Evolutionary conservation across 192 early-diverging fungal genomes (phyloP), one percentile per base, ranked within the genome.

Genomic region (Pilaira anomala): DNA sequence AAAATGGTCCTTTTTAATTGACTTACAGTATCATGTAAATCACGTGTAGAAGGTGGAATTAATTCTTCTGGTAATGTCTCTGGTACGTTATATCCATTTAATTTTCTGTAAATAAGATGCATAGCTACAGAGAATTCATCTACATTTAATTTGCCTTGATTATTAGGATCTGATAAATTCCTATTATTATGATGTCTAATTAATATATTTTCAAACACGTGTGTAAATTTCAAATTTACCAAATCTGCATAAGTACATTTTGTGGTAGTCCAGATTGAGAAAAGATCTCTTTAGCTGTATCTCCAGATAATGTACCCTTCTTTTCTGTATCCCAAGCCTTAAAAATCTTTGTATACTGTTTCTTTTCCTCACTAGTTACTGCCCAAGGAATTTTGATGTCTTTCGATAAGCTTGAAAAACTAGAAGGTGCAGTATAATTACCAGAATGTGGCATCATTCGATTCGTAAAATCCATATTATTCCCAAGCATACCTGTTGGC

Each of bases 81-180:
- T 13, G 96, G 96, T 14, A 98, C 73, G 60, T 89, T 89, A 21
- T 83, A 76, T 6, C 93, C 93, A 51, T 89, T 88, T 16, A 95
- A 76, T 61, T 91, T 93, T 26, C 88, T 76, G 80, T 96, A 92
- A 40, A 97, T 89, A 16, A 98, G 74, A 74, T 97, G 93, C 96
- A 98, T 98, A 21, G 94, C 95, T 9, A 97, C 91, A 39, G 93
- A 88, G 69, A 98, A 98, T 73, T 97, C 96, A 76, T 96, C 92
- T 16, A 85, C 67, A 65, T 97, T 95, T 53, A 98, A 85, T 68
- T 94, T 94, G 42, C 94, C 96, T 59, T 83, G 77, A 54, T 88
- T 85, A 66, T 91, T 85, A 3, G 84, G 86, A 78, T 92, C 92
- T 25, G 89, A 80, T 6, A 94, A 77, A 53, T 67, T 79, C 89